Conservation (phyloP, 1,284 basidiomycete genomes). For the Boletus albobrunnescens region DNA sequence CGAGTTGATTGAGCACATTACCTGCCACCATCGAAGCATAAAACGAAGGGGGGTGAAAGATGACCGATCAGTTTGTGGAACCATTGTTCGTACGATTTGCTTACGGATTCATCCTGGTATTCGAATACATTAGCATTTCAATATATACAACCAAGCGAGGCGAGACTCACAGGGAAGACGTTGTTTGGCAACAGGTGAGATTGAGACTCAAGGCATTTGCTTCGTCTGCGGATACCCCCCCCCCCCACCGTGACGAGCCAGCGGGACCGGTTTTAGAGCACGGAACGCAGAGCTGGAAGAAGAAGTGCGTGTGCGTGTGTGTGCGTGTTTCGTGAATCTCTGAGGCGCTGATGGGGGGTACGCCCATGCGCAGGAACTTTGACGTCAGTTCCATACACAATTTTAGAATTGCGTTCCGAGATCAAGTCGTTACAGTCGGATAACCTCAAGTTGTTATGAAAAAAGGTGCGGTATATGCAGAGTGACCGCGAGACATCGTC, state of each 20-base stretch:
- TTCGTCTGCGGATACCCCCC: slow-evolving; percentile 81
- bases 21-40: slow-evolving; percentile 66
- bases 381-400: slow-evolving; percentile 90
- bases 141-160: neutral
- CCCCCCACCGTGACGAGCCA: slow-evolving; percentile 96
- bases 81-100: slow-evolving; percentile 29
- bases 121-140: slow-evolving; percentile 6
- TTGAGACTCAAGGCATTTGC: slow-evolving; percentile 80
- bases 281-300: slow-evolving; percentile 96
- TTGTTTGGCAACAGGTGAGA: slow-evolving; percentile 88
- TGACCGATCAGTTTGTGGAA: slow-evolving; percentile 11
- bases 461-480: slow-evolving; percentile 96
- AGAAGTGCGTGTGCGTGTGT: slow-evolving; percentile 53
- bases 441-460: slow-evolving; percentile 92
- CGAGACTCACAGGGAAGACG: slow-evolving; percentile 70
- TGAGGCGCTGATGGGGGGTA: neutral
- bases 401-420: slow-evolving; percentile 86
- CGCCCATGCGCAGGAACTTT: slow-evolving; percentile 70
- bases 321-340: neutral
- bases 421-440: slow-evolving; percentile 86
- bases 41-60: neutral
- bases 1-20: slow-evolving; percentile 18
- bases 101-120: slow-evolving; percentile 79
- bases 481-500: slow-evolving; percentile 77
- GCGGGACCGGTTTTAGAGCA: slow-evolving; percentile 90